Evolutionary conservation across 2,329 filamentous ascomycete genomes (phyloP).

Genomic region (Tympanopsis confertula): DNA sequence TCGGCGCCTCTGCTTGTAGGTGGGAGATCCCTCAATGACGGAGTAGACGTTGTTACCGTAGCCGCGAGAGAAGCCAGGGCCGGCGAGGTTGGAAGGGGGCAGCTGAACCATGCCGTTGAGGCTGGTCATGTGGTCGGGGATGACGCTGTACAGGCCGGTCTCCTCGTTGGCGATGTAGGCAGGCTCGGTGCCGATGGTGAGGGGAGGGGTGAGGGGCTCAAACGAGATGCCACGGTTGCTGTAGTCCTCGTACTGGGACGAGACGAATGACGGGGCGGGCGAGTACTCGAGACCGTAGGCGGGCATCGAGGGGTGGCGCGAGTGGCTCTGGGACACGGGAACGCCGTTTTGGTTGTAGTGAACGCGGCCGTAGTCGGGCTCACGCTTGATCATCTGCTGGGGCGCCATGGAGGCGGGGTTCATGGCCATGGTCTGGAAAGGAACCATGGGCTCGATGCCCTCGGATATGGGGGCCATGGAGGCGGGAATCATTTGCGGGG

Average conservation of each 20-base stretch:
- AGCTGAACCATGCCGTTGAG: slow-evolving; percentile 87
- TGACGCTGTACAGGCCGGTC: slow-evolving; percentile 87
- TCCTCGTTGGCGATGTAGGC: slow-evolving; percentile 98
- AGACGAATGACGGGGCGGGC: slow-evolving; percentile 91
- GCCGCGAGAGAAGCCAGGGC: slow-evolving; percentile 66
- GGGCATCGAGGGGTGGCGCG: slow-evolving; percentile 96
- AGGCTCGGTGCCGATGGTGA: slow-evolving; percentile 73
- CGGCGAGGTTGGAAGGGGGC: slow-evolving; percentile 72
- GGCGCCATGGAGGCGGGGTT: slow-evolving; percentile 62
- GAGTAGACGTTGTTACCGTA: slow-evolving; percentile 73
- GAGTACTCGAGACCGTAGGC: slow-evolving; percentile 92
- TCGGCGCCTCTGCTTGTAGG: slow-evolving; percentile 92
- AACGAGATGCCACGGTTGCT: slow-evolving; percentile 92
- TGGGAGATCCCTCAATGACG: slow-evolving; percentile 93
- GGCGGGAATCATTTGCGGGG: slow-evolving; percentile 56
- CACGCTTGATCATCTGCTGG: slow-evolving; percentile 66
- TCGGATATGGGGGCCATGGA: slow-evolving; percentile 35
- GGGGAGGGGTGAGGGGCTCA: slow-evolving; percentile 85
- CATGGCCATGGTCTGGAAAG: slow-evolving; percentile 59
- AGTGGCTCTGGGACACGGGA: slow-evolving; percentile 70
- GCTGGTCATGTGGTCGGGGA: slow-evolving; percentile 54
- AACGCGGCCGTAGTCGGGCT: slow-evolving; percentile 69
- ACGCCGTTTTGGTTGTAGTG: slow-evolving; percentile 91
- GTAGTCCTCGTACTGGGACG: slow-evolving; percentile 97
- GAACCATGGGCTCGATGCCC: slow-evolving; percentile 60